Percentiles rank a stretch among this genome's conserved stretches.
phyloP scores from a whole-genome alignment of 768 basidiomycete genomes.

The Rhizopogon rudus region DNA sequence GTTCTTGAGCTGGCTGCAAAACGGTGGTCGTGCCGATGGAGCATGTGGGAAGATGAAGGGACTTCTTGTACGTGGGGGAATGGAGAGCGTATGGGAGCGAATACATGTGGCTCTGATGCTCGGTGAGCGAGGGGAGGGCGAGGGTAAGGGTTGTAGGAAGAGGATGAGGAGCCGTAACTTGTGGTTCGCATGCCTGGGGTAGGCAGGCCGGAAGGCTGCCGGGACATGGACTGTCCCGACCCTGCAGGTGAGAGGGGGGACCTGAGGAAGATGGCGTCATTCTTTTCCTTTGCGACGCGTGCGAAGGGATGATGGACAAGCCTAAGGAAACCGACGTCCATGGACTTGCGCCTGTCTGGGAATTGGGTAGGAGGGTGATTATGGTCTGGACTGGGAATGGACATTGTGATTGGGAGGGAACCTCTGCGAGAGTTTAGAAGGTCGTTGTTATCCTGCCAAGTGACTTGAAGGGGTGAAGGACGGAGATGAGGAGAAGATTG shows the following conservation, averaged over 20 bases:
- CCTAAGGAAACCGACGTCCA: constrained; percentile 42
- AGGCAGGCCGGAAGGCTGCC: constrained; percentile 27
- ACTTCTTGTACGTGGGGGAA: constrained; percentile 27
- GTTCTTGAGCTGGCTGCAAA: constrained; percentile 45
- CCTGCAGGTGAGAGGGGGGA: constrained; percentile 28
- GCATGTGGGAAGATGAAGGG: constrained; percentile 7
- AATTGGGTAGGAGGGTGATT: constrained; percentile 27
- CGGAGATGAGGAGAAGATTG: constrained; percentile 20
- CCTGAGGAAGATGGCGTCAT: constrained; percentile 28
- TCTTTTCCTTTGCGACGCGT: constrained; percentile 27
- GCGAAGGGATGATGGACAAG: constrained; percentile 44
- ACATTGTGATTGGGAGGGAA: constrained; percentile 44
- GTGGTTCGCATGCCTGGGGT: constrained; percentile 36
- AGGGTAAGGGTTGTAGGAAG: constrained; percentile 37
- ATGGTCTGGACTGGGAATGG: constrained; percentile 21
- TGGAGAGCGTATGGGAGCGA: constrained; percentile 30
- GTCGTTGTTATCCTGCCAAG: constrained; percentile 22
- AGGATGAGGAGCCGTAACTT: constrained; percentile 24
- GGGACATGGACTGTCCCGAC: constrained; percentile 30
- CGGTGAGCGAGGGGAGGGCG: constrained; percentile 23
- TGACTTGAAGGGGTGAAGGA: constrained; percentile 17
- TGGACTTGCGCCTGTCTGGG: constrained; percentile 34
- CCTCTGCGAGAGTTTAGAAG: constrained; percentile 41
- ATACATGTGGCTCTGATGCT: constrained; percentile 29
- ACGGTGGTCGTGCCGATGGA: constrained; percentile 36